Evolutionary conservation across 495 filamentous ascomycete species (phyloP).

Genomic region (Podospora tetraspora): DNA sequence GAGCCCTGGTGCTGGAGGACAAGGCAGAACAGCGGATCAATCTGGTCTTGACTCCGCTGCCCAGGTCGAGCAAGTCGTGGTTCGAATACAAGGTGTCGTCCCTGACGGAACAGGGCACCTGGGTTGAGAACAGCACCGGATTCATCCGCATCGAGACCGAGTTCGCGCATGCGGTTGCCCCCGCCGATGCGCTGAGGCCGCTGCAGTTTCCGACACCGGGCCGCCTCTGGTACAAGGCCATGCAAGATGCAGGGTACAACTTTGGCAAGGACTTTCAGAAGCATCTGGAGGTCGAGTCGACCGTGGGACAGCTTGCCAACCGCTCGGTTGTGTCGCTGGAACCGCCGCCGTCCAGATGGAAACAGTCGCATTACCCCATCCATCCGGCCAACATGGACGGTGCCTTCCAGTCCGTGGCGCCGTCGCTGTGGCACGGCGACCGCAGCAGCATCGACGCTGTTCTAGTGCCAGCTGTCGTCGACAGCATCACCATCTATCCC

Average conservation of each 20-base stretch:
- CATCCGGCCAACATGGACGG: slow-evolving; percentile 40
- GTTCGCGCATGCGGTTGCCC: background rate
- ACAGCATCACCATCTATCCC: slow-evolving; percentile 7
- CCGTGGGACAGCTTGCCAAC: slow-evolving; percentile 18
- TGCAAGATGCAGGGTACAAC: slow-evolving; percentile 22
- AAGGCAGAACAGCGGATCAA: background rate
- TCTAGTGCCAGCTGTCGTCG: slow-evolving; percentile 5
- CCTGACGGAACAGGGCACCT: background rate
- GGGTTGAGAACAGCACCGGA: slow-evolving; percentile 12
- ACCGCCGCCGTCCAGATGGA: slow-evolving; percentile 19
- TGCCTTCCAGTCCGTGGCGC: slow-evolving; percentile 28
- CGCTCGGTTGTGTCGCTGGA: slow-evolving; percentile 6
- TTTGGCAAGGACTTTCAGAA: slow-evolving; percentile 32
- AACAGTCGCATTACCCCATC: slow-evolving; percentile 34
- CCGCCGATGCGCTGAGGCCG: background rate
- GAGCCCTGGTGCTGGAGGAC: slow-evolving; percentile 17
- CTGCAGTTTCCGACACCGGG: slow-evolving; percentile 8
- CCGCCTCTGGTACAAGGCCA: slow-evolving; percentile 31
- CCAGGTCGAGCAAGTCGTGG: slow-evolving; percentile 12
- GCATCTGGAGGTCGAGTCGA: slow-evolving; percentile 19
- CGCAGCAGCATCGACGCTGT: slow-evolving; percentile 6
- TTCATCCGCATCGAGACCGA: slow-evolving; percentile 13
- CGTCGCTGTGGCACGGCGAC: slow-evolving; percentile 13
- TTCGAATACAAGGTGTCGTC: slow-evolving; percentile 18
- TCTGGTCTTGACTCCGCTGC: background rate